Conservation (phyloP, 208 protist genomes). For the Endotrypanum monterogeii region DNA sequence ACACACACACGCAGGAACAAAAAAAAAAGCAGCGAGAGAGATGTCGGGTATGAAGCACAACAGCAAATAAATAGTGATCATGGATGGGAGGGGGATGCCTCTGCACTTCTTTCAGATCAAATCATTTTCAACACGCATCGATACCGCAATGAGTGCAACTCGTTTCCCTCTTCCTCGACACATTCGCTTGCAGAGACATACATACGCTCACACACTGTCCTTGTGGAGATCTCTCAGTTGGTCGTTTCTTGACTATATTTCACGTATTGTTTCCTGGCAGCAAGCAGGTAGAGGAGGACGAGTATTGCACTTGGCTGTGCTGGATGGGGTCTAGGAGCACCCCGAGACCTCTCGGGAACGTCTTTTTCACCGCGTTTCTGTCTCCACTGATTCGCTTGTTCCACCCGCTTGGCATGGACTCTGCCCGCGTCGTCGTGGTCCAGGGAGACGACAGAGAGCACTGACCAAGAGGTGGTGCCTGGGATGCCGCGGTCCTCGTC, state of each 20-base stretch:
- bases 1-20: conserved; percentile 2
- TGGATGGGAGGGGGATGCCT: not conserved
- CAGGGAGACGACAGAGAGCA: conserved; percentile 2
- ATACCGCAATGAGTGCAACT: no score
- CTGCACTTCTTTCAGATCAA: no score
- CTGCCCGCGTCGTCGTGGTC: conserved; percentile 12
- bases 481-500: not conserved
- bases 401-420: conserved; percentile 10
- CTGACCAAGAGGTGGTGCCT: not conserved
- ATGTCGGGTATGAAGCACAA: no score
- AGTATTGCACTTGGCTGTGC: not conserved
- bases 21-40: not conserved
- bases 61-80: not conserved
- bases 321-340: conserved; percentile 4
- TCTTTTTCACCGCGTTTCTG: not conserved
- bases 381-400: not conserved
- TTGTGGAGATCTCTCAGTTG: not conserved
- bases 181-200: not conserved
- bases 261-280: not conserved
- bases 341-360: not conserved
- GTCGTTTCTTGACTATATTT: not conserved
- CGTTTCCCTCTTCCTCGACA: not conserved
- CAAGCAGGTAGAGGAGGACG: not conserved
- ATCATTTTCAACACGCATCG: no score
- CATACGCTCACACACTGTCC: not conserved